Evolutionary conservation across 169 alveolate species (phyloP), one percentile per base, ranked within the genome.

Genomic region (Plasmodium ovale): DNA sequence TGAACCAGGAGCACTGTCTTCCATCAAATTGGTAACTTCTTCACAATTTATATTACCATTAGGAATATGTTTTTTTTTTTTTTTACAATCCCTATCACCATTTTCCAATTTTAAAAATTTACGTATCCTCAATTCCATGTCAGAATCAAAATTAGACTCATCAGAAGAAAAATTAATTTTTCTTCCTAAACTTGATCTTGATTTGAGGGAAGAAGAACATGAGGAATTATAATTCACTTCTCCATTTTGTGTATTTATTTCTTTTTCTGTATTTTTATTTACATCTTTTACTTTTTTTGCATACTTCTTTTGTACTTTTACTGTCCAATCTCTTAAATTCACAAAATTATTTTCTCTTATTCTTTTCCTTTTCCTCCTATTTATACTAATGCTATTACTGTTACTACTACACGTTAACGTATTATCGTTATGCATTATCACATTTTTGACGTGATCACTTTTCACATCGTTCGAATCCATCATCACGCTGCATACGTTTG

Each of bases 291-390:
- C 27, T 49, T 73, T 73, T 10, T 73, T 37, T 42, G 29, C 88
- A 73, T 73, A 73, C 33, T 65, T 59, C 27, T 42, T 59, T 23
- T 73, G 88, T 19, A 73, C 72, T 73, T 59, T 73, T 10, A 19
- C 16, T 25, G 88, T 73, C 88, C 88, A 73, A 19, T 73, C 88
- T 59, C 88, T 23, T 59, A 73, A 33, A 73, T 73, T 73, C 14
- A 73, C 88, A 59, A 73, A 73, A 19, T 27, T 21, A 27, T 42
- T 25, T 16, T 73, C 39, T 23, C 33, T 59, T 44, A 37, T 44
- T 39, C 59, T 73, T 59, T 42, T 73, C 16, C 39, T 73, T 49
- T 51, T 60, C 51, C 59, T 73, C n/a, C n/a, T n/a, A n/a, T n/a
- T n/a, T n/a, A n/a, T n/a, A n/a, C n/a, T n/a, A n/a, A n/a, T n/a